Evolutionary conservation across 306 rosid species (phyloP).

Genomic region (Ceratonia siliqua): DNA sequence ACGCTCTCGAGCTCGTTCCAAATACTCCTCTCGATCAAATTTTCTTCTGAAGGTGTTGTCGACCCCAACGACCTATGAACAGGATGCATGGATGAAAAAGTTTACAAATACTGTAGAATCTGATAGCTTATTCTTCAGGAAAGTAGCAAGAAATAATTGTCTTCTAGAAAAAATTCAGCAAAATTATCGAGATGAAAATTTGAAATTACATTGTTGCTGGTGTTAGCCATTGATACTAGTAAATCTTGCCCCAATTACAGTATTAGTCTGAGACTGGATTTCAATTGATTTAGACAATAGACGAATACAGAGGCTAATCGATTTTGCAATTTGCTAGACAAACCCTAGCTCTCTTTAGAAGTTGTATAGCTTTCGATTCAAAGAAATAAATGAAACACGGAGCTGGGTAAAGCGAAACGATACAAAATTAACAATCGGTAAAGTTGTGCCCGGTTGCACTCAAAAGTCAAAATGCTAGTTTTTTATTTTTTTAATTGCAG

Average conservation of each 20-base stretch:
- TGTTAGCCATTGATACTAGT: conserved; percentile 52
- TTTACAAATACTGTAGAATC: no score
- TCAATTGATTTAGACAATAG: conserved; percentile 4
- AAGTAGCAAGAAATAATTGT: not conserved
- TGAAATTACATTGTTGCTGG: conserved; percentile 65
- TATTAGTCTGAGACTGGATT: not conserved
- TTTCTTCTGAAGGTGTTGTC: conserved; percentile 96
- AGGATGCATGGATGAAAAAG: not conserved
- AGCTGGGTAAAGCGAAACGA: no score
- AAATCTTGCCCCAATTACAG: conserved; percentile 6
- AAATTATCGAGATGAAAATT: not conserved
- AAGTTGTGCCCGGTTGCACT: no score
- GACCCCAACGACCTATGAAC: conserved; percentile 65
- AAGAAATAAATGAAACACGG: not conserved
- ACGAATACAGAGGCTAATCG: not conserved
- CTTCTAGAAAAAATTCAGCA: not conserved
- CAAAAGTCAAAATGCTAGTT: no score
- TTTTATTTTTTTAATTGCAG: no score
- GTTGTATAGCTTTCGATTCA: not conserved
- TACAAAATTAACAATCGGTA: not conserved
- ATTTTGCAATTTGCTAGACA: not conserved
- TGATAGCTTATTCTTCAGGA: not conserved
- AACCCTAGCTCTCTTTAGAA: conserved; percentile 34
- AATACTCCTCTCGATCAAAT: conserved; percentile 90
- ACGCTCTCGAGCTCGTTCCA: conserved; percentile 93